Conservation (phyloP, 192 early-diverging fungal genomes). For the Hyaloraphidium curvatum region DNA sequence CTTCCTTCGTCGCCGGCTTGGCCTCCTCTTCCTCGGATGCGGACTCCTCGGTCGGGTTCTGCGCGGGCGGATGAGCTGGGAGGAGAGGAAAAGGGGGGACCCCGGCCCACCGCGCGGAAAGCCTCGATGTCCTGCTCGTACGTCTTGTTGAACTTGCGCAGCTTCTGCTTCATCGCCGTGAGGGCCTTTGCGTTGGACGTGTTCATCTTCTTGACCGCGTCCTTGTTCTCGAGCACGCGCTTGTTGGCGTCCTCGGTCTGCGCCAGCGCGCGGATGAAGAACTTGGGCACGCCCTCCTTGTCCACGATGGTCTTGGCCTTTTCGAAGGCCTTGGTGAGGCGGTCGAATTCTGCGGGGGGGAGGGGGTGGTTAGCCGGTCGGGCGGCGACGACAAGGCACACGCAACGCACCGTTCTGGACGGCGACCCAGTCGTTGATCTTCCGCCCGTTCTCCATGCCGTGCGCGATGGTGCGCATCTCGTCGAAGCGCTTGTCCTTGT, state of each 20-base stretch:
- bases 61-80: neutral
- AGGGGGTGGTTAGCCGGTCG: neutral
- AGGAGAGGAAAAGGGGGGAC: neutral
- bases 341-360: slow-evolving; percentile 60
- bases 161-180: slow-evolving; percentile 80
- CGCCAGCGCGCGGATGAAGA: slow-evolving; percentile 53
- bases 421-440: slow-evolving; percentile 78
- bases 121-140: slow-evolving; percentile 49
- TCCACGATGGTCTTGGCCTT: slow-evolving; percentile 42
- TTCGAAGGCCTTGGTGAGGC: slow-evolving; percentile 41
- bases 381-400: neutral
- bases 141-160: slow-evolving; percentile 72
- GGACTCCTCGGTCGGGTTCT: neutral
- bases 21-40: neutral
- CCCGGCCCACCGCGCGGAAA: slow-evolving; percentile 22
- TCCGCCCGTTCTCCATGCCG: slow-evolving; percentile 47
- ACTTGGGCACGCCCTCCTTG: slow-evolving; percentile 16
- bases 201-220: slow-evolving; percentile 67
- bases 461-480: slow-evolving; percentile 51
- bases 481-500: slow-evolving; percentile 72
- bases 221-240: slow-evolving; percentile 40
- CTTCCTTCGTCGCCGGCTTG: neutral
- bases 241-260: slow-evolving; percentile 62
- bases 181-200: slow-evolving; percentile 57
- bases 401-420: slow-evolving; percentile 42